Conservation (phyloP, 2,329 filamentous ascomycete species). For the Trichophaea hybrida region DNA sequence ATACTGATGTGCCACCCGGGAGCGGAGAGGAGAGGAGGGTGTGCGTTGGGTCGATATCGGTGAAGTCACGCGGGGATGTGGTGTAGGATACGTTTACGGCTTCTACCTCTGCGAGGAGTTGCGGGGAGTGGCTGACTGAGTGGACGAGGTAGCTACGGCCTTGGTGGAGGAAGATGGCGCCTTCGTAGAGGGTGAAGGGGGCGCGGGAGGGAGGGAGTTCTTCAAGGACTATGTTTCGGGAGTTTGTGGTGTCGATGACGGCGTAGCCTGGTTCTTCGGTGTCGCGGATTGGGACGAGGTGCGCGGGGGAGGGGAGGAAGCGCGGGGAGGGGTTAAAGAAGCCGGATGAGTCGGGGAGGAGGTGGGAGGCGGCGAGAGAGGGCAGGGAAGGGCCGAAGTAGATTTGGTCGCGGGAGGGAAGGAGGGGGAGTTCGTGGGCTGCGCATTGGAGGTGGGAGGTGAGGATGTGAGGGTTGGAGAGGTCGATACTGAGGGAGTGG, state of each 20-base stretch:
- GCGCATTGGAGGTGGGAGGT: conserved; percentile 95
- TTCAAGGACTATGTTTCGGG: conserved; percentile 72
- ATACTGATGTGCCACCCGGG: conserved; percentile 39
- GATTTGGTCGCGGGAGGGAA: conserved; percentile 53
- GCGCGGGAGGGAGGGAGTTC: conserved; percentile 93
- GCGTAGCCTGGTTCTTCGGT: conserved; percentile 78
- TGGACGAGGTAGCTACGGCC: conserved; percentile 85
- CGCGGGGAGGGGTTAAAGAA: conserved; percentile 84
- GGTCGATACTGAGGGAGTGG: conserved; percentile 73
- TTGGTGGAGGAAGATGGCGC: conserved; percentile 92
- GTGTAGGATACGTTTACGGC: conserved; percentile 89
- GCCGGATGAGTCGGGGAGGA: conserved; percentile 53
- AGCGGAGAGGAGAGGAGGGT: conserved; percentile 62
- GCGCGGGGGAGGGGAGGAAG: conserved; percentile 72
- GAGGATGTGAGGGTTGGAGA: conserved; percentile 78
- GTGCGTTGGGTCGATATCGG: conserved; percentile 87
- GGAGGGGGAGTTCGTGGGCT: conserved; percentile 85
- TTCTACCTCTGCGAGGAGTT: conserved; percentile 72
- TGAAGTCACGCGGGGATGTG: conserved; percentile 82
- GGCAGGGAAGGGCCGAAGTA: conserved; percentile 55
- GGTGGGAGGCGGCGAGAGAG: conserved; percentile 53
- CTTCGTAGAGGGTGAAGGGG: conserved; percentile 91
- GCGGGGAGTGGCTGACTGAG: conserved; percentile 61
- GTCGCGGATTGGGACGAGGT: conserved; percentile 45
- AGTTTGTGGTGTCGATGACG: conserved; percentile 74